Base-by-base conservation (phyloP, 306 rosid species). In the Vigna unguiculata region DNA sequence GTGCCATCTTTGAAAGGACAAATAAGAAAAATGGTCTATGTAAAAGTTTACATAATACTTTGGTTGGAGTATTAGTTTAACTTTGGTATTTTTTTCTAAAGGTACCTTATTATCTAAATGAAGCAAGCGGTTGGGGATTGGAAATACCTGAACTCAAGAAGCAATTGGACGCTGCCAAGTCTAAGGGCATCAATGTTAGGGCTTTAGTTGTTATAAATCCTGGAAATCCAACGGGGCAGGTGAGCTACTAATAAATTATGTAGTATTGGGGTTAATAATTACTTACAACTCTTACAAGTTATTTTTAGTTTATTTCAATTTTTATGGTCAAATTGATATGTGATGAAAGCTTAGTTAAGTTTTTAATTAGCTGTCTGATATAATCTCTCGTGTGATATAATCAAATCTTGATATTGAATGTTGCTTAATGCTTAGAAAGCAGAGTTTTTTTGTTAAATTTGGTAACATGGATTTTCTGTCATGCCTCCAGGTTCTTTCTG, bases 221-320 rank as follows among this genome's bases (percentile, higher is more conserved):
- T 0, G 99, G 99, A 66, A 95, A 95, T 76, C 99, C 99, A 60
- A 95, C 99, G 0, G 99, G 98, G 71, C 98, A 93, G 97, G 97
- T 93, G 78, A 77, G 83, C 47, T 24, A 58, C 40, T 36, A 72
- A 12, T 59, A 72, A 72, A 55, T 46, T 24, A 75, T 76, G 48
- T 21, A 54, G 47, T 53, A 15, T 62, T 34, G 2, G 9, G n/a
- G n/a, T 2, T 64, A 4, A 64, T 40, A 40, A 40, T 40, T 30
- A 38, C 17, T 40, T 19, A 6, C 12, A 34, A 38, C n/a, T 64
- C 17, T 32, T 19, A 64, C 13, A 64, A 40, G 30, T 5, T 64
- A n/a, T 30, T 19, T 64, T 40, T 40, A 40, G 9, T 64, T 64
- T 64, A 38, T 64, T 64, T 64, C 51, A 11, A 40, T 36, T 36